Evolutionary conservation across 176 grass and related monocot species (phyloP).

Genomic region (Oropetium thomaeum): DNA sequence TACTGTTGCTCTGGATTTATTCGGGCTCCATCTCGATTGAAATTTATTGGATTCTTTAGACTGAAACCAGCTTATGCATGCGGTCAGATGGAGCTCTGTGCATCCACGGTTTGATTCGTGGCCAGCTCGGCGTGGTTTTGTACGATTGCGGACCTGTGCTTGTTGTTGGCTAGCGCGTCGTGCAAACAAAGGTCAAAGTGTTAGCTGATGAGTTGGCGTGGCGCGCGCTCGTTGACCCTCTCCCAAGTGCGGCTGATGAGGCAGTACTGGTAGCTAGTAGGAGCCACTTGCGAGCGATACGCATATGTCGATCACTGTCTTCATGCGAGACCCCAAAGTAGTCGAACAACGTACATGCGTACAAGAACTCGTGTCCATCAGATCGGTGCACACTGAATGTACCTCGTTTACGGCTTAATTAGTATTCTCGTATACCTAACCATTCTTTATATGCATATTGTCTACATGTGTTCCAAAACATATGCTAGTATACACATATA

Average conservation of each 20-base stretch:
- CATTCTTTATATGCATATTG: no score
- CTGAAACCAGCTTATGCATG: slow-evolving; percentile 18
- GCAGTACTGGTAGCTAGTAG: not conserved
- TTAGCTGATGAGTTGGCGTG: slow-evolving; percentile 36
- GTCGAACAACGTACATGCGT: not conserved
- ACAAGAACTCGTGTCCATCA: slow-evolving; percentile 16
- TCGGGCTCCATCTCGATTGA: not conserved
- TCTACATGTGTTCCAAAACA: no score
- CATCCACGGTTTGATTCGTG: slow-evolving; percentile 35
- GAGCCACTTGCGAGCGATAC: slow-evolving; percentile 14
- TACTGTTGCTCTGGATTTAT: slow-evolving; percentile 28
- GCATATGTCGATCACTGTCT: slow-evolving; percentile 32
- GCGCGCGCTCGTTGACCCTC: slow-evolving; percentile 34
- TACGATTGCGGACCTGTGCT: slow-evolving; percentile 18
- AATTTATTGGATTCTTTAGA: not conserved
- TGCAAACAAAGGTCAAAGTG: slow-evolving; percentile 21
- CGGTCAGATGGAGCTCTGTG: slow-evolving; percentile 28
- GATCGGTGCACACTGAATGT: slow-evolving; percentile 25
- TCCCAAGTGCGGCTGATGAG: not conserved
- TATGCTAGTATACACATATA: no score
- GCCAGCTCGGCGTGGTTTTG: slow-evolving; percentile 19
- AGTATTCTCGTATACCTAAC: not conserved
- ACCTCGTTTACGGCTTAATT: not conserved
- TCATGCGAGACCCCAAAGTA: slow-evolving; percentile 13
- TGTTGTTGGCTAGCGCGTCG: slow-evolving; percentile 17